phyloP scores from a whole-genome alignment of 257 asterid species.

The Linderniella brevidens region DNA sequence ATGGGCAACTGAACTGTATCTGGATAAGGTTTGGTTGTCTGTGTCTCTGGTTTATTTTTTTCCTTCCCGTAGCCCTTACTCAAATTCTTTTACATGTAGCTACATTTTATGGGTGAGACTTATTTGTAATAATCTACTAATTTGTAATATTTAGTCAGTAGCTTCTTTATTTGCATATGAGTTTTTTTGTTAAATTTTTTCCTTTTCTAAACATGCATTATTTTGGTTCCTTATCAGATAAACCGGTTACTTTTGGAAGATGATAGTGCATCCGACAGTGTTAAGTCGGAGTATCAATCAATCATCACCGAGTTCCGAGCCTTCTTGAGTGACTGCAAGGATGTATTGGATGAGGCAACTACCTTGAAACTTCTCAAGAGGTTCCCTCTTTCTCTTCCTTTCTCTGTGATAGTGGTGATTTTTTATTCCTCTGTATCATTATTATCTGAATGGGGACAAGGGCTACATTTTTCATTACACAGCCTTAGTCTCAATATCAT shows the following conservation, averaged over 20 bases:
- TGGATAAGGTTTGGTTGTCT: slow-evolving; percentile 61
- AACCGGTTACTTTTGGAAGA: slow-evolving; percentile 84
- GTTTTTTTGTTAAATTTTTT: slow-evolving; percentile 6
- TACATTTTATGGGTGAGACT: too few species aligned
- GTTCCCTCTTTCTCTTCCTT: slow-evolving; percentile 21
- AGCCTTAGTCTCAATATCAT: too few species aligned
- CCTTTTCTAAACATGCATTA: neutral
- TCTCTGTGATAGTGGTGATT: slow-evolving; percentile 1
- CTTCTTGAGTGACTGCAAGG: slow-evolving; percentile 86
- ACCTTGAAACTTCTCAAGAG: slow-evolving; percentile 89
- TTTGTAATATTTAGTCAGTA: neutral
- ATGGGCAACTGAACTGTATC: slow-evolving; percentile 85
- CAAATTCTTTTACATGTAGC: too few species aligned
- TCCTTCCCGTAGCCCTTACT: neutral
- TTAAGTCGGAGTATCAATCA: slow-evolving; percentile 51
- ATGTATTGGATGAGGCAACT: slow-evolving; percentile 92
- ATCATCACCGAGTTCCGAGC: slow-evolving; percentile 76
- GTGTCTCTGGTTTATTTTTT: slow-evolving; percentile 11
- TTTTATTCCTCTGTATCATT: neutral
- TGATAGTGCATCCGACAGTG: slow-evolving; percentile 37
- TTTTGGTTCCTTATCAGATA: slow-evolving; percentile 29
- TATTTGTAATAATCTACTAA: too few species aligned
- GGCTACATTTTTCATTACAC: too few species aligned
- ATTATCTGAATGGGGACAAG: too few species aligned
- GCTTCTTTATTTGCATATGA: neutral